These are phyloP conservation scores for Albifimbria verrucaria DNA, from an alignment of 2,329 filamentous ascomycete genomes.

Conservation along the genomic window DNA sequence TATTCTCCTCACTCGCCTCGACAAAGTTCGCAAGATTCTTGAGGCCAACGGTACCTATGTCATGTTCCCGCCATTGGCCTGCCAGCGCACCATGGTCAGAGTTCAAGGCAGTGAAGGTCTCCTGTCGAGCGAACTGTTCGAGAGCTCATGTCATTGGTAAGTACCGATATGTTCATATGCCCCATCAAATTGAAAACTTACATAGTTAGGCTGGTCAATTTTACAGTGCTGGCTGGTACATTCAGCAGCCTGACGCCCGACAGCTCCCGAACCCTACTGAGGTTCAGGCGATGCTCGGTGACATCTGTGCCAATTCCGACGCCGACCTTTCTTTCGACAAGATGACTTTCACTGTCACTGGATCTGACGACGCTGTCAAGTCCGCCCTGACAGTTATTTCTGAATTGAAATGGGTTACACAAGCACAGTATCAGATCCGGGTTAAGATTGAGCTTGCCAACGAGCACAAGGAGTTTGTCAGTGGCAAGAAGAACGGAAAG, in stretches of 20 bases:
- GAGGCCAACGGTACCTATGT: constrained; percentile 96
- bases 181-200: constrained; percentile 17
- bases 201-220: constrained; percentile 79
- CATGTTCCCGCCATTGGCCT: constrained; percentile 83
- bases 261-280: constrained; percentile 64
- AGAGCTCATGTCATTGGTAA: constrained; percentile 90
- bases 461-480: constrained; percentile 99
- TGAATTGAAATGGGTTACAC: constrained; percentile 83
- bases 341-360: constrained; percentile 88
- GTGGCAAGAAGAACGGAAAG: constrained; percentile 99
- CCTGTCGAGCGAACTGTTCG: constrained; percentile 93
- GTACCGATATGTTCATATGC: constrained; percentile 22
- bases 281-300: constrained; percentile 84
- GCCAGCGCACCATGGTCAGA: constrained; percentile 77
- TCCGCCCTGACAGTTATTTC: constrained; percentile 92
- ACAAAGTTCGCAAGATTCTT: constrained; percentile 97
- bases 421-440: constrained; percentile 85
- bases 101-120: constrained; percentile 92
- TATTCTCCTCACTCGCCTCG: constrained; percentile 83
- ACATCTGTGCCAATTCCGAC: constrained; percentile 94
- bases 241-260: constrained; percentile 70
- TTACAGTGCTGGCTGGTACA: constrained; percentile 95
- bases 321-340: constrained; percentile 95
- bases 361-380: constrained; percentile 95
- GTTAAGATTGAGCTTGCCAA: constrained; percentile 99